phyloP scores from a whole-genome alignment of 2,329 filamentous ascomycete genomes.

The Penicillium corylophilum region DNA sequence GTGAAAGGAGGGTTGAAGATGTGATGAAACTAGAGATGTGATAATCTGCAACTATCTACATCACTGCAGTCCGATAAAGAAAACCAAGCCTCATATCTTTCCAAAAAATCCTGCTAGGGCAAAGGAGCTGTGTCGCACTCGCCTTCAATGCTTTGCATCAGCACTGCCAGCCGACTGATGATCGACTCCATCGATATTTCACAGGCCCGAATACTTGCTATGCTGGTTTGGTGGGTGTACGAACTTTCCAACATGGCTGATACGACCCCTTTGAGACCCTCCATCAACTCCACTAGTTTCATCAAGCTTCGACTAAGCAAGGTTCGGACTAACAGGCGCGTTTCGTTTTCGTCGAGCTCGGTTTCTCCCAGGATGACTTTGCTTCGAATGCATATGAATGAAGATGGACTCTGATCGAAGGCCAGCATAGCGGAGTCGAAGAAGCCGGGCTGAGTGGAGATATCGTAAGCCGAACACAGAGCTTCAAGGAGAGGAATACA shows the following conservation, averaged over 20 bases:
- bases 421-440: conserved; percentile 23
- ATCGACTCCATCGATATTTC: conserved; percentile 24
- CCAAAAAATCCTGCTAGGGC: neutral
- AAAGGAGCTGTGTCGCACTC: conserved; percentile 2
- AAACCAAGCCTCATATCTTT: neutral
- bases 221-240: conserved; percentile 10
- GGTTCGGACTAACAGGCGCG: conserved; percentile 22
- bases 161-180: conserved; percentile 20
- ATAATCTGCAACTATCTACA: too few species aligned
- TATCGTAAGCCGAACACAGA: conserved; percentile 26
- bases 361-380: conserved; percentile 26
- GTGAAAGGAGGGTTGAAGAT: too few species aligned
- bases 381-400: conserved; percentile 28
- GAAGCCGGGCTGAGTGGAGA: conserved; percentile 20
- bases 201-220: conserved; percentile 13
- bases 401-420: conserved; percentile 22
- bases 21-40: too few species aligned
- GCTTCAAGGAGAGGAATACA: conserved; percentile 30
- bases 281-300: conserved; percentile 23
- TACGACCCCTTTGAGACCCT: conserved; percentile 17
- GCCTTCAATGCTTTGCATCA: conserved; percentile 27
- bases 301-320: conserved; percentile 23
- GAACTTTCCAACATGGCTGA: conserved; percentile 12
- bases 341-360: conserved; percentile 28
- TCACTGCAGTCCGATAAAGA: too few species aligned